Evolutionary conservation across 352 stramenopile species (phyloP).

Genomic region (Globisporangium recalcitrans): DNA sequence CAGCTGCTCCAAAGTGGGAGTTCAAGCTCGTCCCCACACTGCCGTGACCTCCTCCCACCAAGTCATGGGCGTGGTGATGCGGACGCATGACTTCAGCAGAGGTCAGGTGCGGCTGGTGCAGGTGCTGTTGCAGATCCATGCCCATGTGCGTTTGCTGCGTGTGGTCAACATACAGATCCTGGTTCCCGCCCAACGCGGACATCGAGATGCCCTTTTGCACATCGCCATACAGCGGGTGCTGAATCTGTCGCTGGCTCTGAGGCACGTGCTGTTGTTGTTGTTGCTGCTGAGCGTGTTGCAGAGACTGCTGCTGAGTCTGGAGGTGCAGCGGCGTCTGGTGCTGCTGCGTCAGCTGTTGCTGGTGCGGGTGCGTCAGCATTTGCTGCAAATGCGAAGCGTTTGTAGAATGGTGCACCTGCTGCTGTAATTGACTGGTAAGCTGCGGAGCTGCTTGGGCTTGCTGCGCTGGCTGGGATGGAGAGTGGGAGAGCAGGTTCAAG

Average conservation of each 20-base stretch:
- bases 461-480: slow-evolving; percentile 7
- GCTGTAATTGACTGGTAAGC: slow-evolving; percentile 13
- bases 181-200: slow-evolving; percentile 28
- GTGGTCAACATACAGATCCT: slow-evolving; percentile 44
- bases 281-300: slow-evolving; percentile 13
- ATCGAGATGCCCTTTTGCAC: slow-evolving; percentile 48
- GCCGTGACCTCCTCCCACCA: slow-evolving; percentile 7
- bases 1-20: slow-evolving; percentile 13
- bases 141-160: slow-evolving; percentile 44
- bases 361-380: slow-evolving; percentile 28
- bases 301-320: slow-evolving; percentile 24
- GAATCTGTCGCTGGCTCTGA: slow-evolving; percentile 24
- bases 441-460: slow-evolving; percentile 9
- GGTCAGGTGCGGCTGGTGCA: slow-evolving; percentile 15
- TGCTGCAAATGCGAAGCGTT: slow-evolving; percentile 31
- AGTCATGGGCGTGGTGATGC: slow-evolving; percentile 26
- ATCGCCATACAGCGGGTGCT: slow-evolving; percentile 53
- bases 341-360: slow-evolving; percentile 14
- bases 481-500: slow-evolving; percentile 13
- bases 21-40: slow-evolving; percentile 4
- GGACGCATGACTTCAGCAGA: slow-evolving; percentile 34
- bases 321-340: slow-evolving; percentile 35
- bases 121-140: slow-evolving; percentile 44
- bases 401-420: slow-evolving; percentile 17
- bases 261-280: slow-evolving; percentile 37